Evolutionary conservation across 768 basidiomycete genomes (phyloP).

Genomic region (Filobasidium floriforme): DNA sequence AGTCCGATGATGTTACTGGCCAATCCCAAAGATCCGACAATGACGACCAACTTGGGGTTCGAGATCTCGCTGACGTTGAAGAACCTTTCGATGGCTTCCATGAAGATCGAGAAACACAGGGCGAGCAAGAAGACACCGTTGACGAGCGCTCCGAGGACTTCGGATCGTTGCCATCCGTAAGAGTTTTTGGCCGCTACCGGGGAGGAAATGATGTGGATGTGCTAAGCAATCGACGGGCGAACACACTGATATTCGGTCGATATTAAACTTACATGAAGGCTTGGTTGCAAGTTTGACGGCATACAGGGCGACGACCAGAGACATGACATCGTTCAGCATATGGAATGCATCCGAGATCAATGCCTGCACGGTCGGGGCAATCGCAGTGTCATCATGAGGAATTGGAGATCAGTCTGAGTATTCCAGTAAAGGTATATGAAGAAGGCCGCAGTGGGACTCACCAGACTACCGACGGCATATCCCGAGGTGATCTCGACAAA

Average conservation of each 20-base stretch:
- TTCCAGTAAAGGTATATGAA: background rate
- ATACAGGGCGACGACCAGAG: slow-evolving; percentile 86
- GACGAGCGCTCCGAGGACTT: slow-evolving; percentile 86
- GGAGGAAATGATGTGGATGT: slow-evolving; percentile 35
- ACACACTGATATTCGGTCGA: background rate
- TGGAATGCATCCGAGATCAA: slow-evolving; percentile 21
- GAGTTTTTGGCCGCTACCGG: slow-evolving; percentile 64
- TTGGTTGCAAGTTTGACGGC: slow-evolving; percentile 60
- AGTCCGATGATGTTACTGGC: slow-evolving; percentile 87
- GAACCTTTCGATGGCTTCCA: slow-evolving; percentile 87
- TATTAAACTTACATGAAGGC: slow-evolving; percentile 25
- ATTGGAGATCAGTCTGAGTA: background rate
- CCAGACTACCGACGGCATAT: slow-evolving; percentile 77
- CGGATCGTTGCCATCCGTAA: slow-evolving; percentile 92
- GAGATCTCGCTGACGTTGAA: slow-evolving; percentile 81
- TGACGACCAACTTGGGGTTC: slow-evolving; percentile 76
- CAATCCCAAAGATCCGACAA: slow-evolving; percentile 82
- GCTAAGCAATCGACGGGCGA: slow-evolving; percentile 12
- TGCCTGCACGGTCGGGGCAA: background rate
- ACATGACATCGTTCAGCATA: slow-evolving; percentile 80
- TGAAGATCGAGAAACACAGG: slow-evolving; percentile 86
- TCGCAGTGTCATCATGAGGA: background rate
- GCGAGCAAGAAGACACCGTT: slow-evolving; percentile 97
- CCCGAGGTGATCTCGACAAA: slow-evolving; percentile 57
- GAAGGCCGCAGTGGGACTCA: slow-evolving; percentile 62